Evolutionary conservation across 2,329 filamentous ascomycete species (phyloP).

Genomic region (Sclerotinia borealis): DNA sequence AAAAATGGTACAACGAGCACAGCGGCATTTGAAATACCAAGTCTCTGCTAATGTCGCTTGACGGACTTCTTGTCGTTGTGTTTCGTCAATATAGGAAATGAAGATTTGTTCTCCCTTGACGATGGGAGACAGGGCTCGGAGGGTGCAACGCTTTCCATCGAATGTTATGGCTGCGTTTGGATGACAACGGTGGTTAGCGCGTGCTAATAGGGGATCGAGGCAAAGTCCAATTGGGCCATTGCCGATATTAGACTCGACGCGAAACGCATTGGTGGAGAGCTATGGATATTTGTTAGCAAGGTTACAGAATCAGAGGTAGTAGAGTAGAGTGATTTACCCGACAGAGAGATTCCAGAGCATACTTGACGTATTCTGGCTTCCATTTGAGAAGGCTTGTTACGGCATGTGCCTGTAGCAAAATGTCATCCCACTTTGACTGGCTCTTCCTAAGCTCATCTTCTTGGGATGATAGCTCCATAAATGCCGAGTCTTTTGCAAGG

Average conservation of each 20-base stretch:
- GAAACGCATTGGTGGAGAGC: slow-evolving; percentile 59
- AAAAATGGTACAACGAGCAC: not conserved
- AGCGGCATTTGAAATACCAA: slow-evolving; percentile 11
- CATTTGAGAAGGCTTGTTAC: slow-evolving; percentile 39
- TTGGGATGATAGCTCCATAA: slow-evolving; percentile 40
- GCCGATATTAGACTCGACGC: slow-evolving; percentile 46
- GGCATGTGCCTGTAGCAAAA: slow-evolving; percentile 44
- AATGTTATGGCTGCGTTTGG: slow-evolving; percentile 56
- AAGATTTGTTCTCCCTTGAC: slow-evolving; percentile 49
- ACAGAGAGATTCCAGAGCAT: slow-evolving; percentile 45
- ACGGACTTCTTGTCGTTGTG: slow-evolving; percentile 10
- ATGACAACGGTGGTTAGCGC: slow-evolving; percentile 57
- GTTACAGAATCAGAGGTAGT: not conserved
- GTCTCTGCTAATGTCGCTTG: not conserved
- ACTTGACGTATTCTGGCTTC: slow-evolving; percentile 25
- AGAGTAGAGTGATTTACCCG: slow-evolving; percentile 40
- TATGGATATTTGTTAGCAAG: slow-evolving; percentile 26
- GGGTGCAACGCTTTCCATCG: slow-evolving; percentile 42
- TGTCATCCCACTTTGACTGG: slow-evolving; percentile 36
- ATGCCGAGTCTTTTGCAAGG: slow-evolving; percentile 24
- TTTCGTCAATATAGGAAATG: slow-evolving; percentile 55
- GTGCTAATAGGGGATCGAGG: slow-evolving; percentile 43
- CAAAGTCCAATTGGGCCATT: slow-evolving; percentile 49
- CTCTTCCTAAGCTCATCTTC: slow-evolving; percentile 37
- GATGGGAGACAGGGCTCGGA: slow-evolving; percentile 47